Evolutionary conservation across 2,329 filamentous ascomycete species (phyloP), one percentile per base, ranked within the genome.

Genomic region (Arachnomyces sp.): DNA sequence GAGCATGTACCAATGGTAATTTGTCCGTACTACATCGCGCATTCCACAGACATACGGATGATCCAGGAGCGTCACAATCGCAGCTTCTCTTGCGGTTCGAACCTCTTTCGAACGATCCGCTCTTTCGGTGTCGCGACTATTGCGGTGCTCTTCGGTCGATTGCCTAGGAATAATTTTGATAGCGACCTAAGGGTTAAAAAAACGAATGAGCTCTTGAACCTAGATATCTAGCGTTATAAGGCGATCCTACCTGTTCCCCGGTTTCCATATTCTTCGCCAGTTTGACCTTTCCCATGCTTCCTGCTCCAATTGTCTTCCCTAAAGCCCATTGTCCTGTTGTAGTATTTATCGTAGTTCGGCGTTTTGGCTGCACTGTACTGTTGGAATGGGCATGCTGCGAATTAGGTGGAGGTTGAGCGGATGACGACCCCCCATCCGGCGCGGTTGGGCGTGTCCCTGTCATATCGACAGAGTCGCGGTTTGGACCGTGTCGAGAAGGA

Each of bases 1-100:
- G 38, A 98, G 80, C 92, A 98, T 98, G 66, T 98, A 98, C 92
- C 92, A 98, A 65, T 98, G 92, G 61, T 95, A 92, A 56, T 92
- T 90, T 37, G 92, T 96, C 43, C 89, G 83, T 42, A 96, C 84
- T 17, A 95, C 88, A 66, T 98, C 92, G 50, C 88, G 81, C 75
- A 98, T 85, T 44, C 86, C 88, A 61, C 92, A 96, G 43, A 98
- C 93, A 59, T 95, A 93, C 11, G 90, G 92, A 56, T 96, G 92
- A 57, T 88, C 87, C 42, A 95, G 77, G 35, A 98, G 78, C 17
- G 86, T 94, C 47, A 95, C 90, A 57, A 98, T 96, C 51, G 92
- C 92, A 31, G 92, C 90, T 63, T 98, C 92, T 57, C 92, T 80
- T 31, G 90, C 88, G 11, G 92, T 96, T 43, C 92, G 80, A 51